Conservation (phyloP, 345 rosid species). For the Salix koriyanagi region DNA sequence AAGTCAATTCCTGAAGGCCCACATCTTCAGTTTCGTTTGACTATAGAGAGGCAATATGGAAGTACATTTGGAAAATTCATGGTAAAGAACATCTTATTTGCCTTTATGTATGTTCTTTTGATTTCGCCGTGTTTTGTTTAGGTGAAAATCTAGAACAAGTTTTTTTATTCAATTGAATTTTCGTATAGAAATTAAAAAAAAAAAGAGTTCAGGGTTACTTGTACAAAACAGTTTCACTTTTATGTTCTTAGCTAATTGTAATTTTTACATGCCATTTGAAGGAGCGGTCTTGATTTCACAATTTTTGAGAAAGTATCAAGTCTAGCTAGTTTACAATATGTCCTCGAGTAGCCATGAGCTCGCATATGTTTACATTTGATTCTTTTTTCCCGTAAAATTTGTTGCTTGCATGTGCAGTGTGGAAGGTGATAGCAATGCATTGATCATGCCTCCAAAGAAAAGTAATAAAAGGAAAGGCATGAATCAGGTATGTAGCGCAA, state of each 20-base stretch:
- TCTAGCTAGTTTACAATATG: too few species aligned
- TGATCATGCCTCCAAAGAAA: slow-evolving; percentile 48
- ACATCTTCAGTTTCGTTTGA: background rate
- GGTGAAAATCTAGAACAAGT: background rate
- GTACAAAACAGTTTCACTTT: too few species aligned
- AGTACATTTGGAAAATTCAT: background rate
- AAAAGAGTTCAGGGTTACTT: too few species aligned
- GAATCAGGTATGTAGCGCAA: slow-evolving; percentile 31
- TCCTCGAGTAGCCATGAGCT: too few species aligned
- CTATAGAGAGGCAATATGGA: background rate
- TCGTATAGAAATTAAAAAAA: too few species aligned
- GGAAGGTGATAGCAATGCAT: slow-evolving; percentile 50
- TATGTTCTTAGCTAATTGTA: too few species aligned
- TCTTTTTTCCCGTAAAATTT: too few species aligned
- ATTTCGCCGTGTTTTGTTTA: background rate
- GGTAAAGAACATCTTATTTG: background rate
- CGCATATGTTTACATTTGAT: too few species aligned
- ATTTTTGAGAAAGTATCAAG: too few species aligned
- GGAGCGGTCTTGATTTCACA: too few species aligned
- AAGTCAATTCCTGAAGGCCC: background rate
- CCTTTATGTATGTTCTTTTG: background rate
- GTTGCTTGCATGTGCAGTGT: slow-evolving; percentile 21
- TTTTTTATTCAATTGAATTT: too few species aligned
- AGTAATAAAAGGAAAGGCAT: slow-evolving; percentile 31
- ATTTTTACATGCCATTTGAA: too few species aligned